Evolutionary conservation across 192 early-diverging fungal genomes (phyloP).

Genomic region (Umbelopsis ramanniana): DNA sequence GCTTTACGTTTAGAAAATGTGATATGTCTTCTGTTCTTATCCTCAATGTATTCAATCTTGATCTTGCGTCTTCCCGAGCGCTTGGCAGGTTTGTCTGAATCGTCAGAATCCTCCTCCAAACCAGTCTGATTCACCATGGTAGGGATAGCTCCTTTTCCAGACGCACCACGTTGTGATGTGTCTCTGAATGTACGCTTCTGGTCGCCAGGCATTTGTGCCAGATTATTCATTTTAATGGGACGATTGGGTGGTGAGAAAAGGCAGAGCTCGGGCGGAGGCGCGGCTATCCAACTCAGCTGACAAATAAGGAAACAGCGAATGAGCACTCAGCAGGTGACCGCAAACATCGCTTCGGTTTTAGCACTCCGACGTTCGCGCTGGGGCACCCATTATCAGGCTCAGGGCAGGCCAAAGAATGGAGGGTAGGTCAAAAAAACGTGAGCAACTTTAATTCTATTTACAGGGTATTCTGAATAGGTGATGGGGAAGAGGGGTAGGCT

Average conservation of each 20-base stretch:
- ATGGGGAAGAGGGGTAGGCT: background rate
- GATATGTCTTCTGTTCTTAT: slow-evolving; percentile 89
- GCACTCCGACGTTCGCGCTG: background rate
- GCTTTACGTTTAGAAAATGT: slow-evolving; percentile 95
- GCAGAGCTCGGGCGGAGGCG: slow-evolving; percentile 21
- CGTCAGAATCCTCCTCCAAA: slow-evolving; percentile 56
- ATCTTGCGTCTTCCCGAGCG: slow-evolving; percentile 87
- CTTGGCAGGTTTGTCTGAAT: slow-evolving; percentile 57
- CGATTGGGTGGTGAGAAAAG: slow-evolving; percentile 23
- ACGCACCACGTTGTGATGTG: slow-evolving; percentile 4
- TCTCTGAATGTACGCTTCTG: slow-evolving; percentile 22
- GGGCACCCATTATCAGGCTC: no score
- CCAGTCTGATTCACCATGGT: slow-evolving; percentile 21
- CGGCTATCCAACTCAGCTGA: slow-evolving; percentile 24
- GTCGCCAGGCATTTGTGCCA: slow-evolving; percentile 20
- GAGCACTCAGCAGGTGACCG: slow-evolving; percentile 16
- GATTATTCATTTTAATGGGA: slow-evolving; percentile 17
- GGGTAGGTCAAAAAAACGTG: no score
- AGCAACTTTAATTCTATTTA: no score
- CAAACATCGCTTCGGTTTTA: background rate
- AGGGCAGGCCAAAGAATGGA: no score
- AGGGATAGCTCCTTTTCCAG: slow-evolving; percentile 10
- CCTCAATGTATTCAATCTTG: slow-evolving; percentile 94
- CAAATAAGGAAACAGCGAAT: slow-evolving; percentile 25
- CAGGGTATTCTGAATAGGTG: no score